A percentile compares a stretch with the other conserved stretches of the same genome.
Conservation (phyloP, 2,329 filamentous ascomycete species). For the Chrysosporium queenslandicum region DNA sequence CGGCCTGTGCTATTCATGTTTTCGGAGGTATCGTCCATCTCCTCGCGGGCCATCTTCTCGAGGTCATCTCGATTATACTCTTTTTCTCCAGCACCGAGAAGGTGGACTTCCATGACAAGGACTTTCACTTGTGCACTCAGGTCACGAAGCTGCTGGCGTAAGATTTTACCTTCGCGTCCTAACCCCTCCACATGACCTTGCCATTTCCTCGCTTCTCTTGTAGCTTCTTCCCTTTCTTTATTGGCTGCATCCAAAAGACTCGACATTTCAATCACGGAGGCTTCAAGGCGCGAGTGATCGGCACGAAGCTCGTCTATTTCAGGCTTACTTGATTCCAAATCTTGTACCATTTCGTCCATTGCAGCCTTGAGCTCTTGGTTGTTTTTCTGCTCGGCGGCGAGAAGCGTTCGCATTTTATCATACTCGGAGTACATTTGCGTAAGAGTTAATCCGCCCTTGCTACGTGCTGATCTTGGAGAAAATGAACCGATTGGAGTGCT, state of each 20-base stretch:
- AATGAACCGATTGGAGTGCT: conserved; percentile 42
- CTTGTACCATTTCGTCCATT: conserved; percentile 74
- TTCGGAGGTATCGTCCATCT: conserved; percentile 60
- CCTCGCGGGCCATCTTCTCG: conserved; percentile 65
- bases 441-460: conserved; percentile 47
- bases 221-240: conserved; percentile 66
- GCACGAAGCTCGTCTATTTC: conserved; percentile 76
- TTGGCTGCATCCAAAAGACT: conserved; percentile 72
- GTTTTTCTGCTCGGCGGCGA: conserved; percentile 63
- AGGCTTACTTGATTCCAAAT: conserved; percentile 75
- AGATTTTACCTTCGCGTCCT: conserved; percentile 59
- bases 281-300: conserved; percentile 69
- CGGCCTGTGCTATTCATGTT: conserved; percentile 76
- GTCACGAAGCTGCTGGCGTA: conserved; percentile 79
- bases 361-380: conserved; percentile 65
- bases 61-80: conserved; percentile 66
- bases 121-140: conserved; percentile 84
- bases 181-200: conserved; percentile 59
- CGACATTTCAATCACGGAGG: conserved; percentile 74
- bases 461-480: conserved; percentile 46
- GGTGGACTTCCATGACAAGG: conserved; percentile 75
- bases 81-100: conserved; percentile 62
- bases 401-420: conserved; percentile 53
- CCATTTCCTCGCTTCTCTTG: conserved; percentile 67
- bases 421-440: conserved; percentile 57